Base-by-base conservation (phyloP, 2,329 filamentous ascomycete genomes). In the Fusarium bulbicola region DNA sequence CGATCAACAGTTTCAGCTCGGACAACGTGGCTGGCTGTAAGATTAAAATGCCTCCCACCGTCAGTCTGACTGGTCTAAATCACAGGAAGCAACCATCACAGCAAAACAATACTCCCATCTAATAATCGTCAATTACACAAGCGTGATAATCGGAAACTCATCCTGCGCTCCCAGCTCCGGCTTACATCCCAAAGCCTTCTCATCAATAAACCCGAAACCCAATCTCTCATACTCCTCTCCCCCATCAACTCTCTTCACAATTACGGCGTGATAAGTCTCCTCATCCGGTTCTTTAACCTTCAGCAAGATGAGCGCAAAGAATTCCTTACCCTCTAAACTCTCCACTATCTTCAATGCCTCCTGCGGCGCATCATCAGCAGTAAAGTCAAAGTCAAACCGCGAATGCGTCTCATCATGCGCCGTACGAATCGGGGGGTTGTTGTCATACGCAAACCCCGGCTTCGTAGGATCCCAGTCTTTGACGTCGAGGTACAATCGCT, bases 231-330 rank as follows among this genome's bases (percentile, higher is more conserved):
- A 63, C 9, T 63, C 66, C 13, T 34, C 43, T 15, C 34, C 40
- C 0, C 37, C 50, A 8, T 34, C 30, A 0, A 57, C 24, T 1
- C 15, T 57, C 15, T 24, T 18, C 1, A 68, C 32, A 5, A 68
- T 2, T 6, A 68, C 6, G 1, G n/a, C 28, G 7, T 45, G 10
- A 4, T 63, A 64, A 4, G 14, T 3, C 4, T 26, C 20, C 5
- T 6, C 43, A 7, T 28, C 14, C 0, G 0, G 8, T 7, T 11
- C 20, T 3, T 6, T 6, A 7, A 12, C 24, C 24, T 21, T 63
- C 6, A 68, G 4, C 4, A 68, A 12, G 0, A 68, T n/a, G 1
- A 68, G 30, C 24, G 32, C 57, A 37, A 63, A 68, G 3, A 68
- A 8, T 5, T 68, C 63, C 0, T 36, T 32, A 16, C 49, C 63